These are phyloP conservation scores for Neurospora discreta DNA, from an alignment of 495 filamentous ascomycete species.

Conservation along the genomic window DNA sequence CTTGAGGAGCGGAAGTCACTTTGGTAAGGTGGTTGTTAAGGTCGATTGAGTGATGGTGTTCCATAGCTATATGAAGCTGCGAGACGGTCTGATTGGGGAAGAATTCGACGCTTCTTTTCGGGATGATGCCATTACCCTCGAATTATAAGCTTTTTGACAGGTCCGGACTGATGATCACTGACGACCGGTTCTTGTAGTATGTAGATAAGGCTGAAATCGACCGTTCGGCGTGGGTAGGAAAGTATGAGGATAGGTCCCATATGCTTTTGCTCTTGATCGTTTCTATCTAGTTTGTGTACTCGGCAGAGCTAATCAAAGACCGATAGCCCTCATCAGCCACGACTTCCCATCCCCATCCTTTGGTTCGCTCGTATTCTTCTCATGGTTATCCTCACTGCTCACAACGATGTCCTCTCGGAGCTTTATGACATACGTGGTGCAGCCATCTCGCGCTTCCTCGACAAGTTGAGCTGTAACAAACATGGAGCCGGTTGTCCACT, in stretches of 20 bases:
- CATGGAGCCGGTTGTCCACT: not conserved
- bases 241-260: not conserved
- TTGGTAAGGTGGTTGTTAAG: not conserved
- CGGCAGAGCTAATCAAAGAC: not conserved
- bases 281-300: not conserved
- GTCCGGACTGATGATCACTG: not conserved
- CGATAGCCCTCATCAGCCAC: not conserved
- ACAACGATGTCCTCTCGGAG: not conserved
- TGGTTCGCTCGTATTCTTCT: not conserved
- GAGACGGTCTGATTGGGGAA: not conserved
- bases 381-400: not conserved
- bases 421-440: not conserved
- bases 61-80: not conserved
- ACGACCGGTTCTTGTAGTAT: not conserved
- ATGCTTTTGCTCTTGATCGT: not conserved
- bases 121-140: not conserved
- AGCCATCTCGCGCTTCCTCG: not conserved
- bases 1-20: not conserved
- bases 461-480: not conserved
- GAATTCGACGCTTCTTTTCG: no score
- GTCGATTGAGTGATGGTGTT: not conserved
- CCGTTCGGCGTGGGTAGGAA: not conserved
- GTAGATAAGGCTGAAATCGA: not conserved
- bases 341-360: not conserved
- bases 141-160: not conserved